phyloP scores from a whole-genome alignment of 2,329 filamentous ascomycete genomes.

The Trichoderma citrinoviride region DNA sequence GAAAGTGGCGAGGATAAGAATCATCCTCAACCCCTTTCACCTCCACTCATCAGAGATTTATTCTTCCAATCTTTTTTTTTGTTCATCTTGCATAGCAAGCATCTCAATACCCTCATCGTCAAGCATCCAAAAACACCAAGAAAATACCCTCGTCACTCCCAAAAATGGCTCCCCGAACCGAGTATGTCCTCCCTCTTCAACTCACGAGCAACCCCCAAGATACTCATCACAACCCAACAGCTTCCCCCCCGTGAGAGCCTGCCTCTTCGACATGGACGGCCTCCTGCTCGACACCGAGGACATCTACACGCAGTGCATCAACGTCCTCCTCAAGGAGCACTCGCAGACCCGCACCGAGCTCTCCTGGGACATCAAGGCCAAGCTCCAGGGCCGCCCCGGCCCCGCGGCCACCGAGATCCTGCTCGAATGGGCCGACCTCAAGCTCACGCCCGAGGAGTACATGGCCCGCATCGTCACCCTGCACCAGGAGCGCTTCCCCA shows the following conservation, averaged over 20 bases:
- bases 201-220: neutral
- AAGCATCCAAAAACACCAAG: neutral
- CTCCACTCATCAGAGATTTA: neutral
- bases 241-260: slow-evolving; percentile 79
- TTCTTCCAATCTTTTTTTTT: neutral
- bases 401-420: slow-evolving; percentile 54
- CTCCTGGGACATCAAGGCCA: slow-evolving; percentile 94
- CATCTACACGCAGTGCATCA: slow-evolving; percentile 78
- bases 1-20: neutral
- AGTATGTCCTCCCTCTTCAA: neutral
- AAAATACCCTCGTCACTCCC: neutral
- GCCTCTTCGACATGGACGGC: slow-evolving; percentile 98
- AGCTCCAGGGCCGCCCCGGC: slow-evolving; percentile 63
- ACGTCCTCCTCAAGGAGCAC: slow-evolving; percentile 75
- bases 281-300: slow-evolving; percentile 94
- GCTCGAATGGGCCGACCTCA: slow-evolving; percentile 80
- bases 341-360: slow-evolving; percentile 58
- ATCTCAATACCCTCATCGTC: neutral
- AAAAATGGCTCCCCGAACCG: slow-evolving; percentile 26
- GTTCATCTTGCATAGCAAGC: neutral
- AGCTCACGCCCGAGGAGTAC: slow-evolving; percentile 71
- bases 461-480: slow-evolving; percentile 55
- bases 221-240: slow-evolving; percentile 39
- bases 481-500: slow-evolving; percentile 71
- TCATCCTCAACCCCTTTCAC: neutral